Evolutionary conservation across 371 early-diverging fungal species (phyloP).

Genomic region (Circinella minor): DNA sequence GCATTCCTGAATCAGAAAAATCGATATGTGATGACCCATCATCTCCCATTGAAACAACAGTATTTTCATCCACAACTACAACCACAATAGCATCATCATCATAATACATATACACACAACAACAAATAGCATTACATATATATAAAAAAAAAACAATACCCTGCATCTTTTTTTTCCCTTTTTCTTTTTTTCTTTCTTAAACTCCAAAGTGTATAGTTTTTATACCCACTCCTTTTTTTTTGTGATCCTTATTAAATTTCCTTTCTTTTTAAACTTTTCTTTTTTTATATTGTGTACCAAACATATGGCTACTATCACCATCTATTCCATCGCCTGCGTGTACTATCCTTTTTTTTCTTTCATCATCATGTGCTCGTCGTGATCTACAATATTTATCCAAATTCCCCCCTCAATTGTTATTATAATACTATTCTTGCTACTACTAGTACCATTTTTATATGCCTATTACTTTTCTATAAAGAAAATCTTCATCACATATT

Average conservation of each 20-base stretch:
- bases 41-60: conserved; percentile 2
- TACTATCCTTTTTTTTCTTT: conserved; percentile 24
- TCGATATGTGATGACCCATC: conserved; percentile 38
- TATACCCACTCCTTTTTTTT: background rate
- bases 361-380: conserved; percentile 29
- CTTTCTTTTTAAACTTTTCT: conserved; percentile 19
- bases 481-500: background rate
- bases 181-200: conserved; percentile 7
- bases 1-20: conserved; percentile 26
- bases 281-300: conserved; percentile 23
- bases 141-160: background rate
- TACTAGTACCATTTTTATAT: too few relatives aligned
- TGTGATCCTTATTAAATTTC: background rate
- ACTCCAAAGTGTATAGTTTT: background rate
- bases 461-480: conserved; percentile 4
- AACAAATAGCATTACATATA: background rate
- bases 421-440: too few relatives aligned
- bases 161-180: background rate
- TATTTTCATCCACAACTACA: background rate
- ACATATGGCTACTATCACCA: conserved; percentile 17
- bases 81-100: too few relatives aligned
- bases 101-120: too few relatives aligned
- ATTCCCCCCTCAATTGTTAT: too few relatives aligned
- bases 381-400: conserved; percentile 14
- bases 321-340: conserved; percentile 18